A percentile compares a stretch with the other conserved stretches of the same genome.
phyloP scores from a whole-genome alignment of 192 early-diverging fungal species.

The Coemansia reversa region DNA sequence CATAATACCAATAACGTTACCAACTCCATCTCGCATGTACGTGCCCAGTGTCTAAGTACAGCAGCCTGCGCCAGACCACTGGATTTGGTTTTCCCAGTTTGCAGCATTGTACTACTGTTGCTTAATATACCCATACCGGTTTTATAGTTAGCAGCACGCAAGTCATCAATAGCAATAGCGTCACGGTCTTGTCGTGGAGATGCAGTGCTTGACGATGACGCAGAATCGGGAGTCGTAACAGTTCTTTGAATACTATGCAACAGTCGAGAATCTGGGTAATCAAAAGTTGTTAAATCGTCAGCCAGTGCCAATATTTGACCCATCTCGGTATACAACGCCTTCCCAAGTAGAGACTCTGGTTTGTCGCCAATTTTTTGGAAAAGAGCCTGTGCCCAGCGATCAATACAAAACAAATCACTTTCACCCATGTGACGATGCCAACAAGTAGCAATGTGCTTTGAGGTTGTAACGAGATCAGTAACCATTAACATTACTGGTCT shows the following conservation, averaged over 20 bases:
- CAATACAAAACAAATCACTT: background rate
- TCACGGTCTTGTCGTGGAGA: constrained; percentile 5
- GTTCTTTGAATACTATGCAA: background rate
- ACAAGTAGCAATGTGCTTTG: constrained; percentile 3
- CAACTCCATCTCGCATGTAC: constrained; percentile 17
- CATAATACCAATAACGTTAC: constrained; percentile 4
- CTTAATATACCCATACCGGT: background rate
- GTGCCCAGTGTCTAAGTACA: constrained; percentile 34
- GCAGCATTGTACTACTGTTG: background rate
- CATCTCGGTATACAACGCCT: constrained; percentile 4
- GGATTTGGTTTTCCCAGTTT: background rate
- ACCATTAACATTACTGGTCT: constrained; percentile 11
- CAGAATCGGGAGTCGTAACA: constrained; percentile 8
- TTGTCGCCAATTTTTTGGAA: background rate
- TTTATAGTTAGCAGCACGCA: constrained; percentile 14
- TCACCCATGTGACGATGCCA: background rate
- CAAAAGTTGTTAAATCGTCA: too few species aligned
- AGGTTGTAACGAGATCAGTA: background rate
- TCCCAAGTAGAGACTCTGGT: background rate
- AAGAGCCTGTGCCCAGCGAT: too few species aligned
- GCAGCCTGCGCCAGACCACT: background rate
- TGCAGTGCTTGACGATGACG: constrained; percentile 8
- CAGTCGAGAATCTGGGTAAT: background rate
- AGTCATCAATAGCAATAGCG: constrained; percentile 23
- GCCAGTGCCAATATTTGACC: background rate